phyloP scores from a whole-genome alignment of 805 yeast genomes.

The Isabelozyma heimii region DNA sequence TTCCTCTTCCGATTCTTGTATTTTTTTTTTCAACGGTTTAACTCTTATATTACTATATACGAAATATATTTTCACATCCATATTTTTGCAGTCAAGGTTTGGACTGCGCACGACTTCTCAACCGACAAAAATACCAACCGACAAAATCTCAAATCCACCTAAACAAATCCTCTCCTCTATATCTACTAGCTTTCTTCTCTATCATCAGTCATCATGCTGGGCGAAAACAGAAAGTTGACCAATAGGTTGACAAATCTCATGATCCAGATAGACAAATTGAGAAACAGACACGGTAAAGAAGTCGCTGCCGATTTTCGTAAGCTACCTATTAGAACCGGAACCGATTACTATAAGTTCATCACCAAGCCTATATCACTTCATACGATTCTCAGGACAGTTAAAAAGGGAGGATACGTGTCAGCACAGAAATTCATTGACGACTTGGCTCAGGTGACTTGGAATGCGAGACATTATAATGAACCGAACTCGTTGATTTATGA shows the following conservation, averaged over 20 bases:
- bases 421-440: conserved; percentile 74
- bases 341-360: conserved; percentile 80
- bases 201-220: conserved; percentile 11
- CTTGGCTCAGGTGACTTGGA: conserved; percentile 83
- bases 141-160: not conserved
- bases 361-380: conserved; percentile 79
- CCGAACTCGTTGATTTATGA: conserved; percentile 64
- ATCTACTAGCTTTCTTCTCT: not conserved
- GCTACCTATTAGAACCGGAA: conserved; percentile 70
- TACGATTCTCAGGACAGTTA: conserved; percentile 61
- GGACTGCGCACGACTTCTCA: not conserved
- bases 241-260: conserved; percentile 28
- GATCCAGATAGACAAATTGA: conserved; percentile 39
- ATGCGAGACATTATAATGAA: conserved; percentile 81
- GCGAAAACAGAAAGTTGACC: conserved; percentile 33
- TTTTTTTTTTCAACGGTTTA: too few relatives aligned
- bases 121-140: not conserved
- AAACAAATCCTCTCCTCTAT: not conserved
- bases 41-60: too few relatives aligned
- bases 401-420: conserved; percentile 50
- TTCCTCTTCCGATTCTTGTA: too few relatives aligned
- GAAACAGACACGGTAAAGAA: conserved; percentile 41
- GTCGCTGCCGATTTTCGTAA: conserved; percentile 59
- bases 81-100: not conserved
- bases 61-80: too few relatives aligned